Evolutionary conservation across 768 basidiomycete genomes (phyloP), one percentile per base, ranked within the genome.

Genomic region (Hemileccinum rubropunctum): DNA sequence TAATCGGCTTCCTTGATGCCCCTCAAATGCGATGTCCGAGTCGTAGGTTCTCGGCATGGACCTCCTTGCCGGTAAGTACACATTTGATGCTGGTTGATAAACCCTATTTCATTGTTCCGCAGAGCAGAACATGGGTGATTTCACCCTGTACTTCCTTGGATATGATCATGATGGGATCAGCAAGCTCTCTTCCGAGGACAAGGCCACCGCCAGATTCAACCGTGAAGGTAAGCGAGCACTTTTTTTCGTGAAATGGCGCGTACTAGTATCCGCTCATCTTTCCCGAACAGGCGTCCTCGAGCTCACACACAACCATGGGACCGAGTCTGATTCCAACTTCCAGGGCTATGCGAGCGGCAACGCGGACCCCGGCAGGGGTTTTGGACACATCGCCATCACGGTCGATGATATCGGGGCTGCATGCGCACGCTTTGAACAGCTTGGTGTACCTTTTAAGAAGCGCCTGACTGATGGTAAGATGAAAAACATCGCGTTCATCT

Each of bases 371-470:
- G 84, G 86, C 26, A 76, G 75, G 48, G 81, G 67, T 15, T 95
- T 93, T 62, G 92, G 94, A 0, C 95, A 97, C 69, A 91, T 95
- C 59, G 89, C 88, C 50, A 82, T 97, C 64, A 76, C 84, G 5
- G 90, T 93, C 30, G 86, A 87, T 55, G 78, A 97, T 63, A 76
- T 98, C 59, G 79, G 92, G 57, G 79, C 76, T 54, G 88, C 94
- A 6, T 95, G 91, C 53, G 86, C 78, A 42, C 79, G 91, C 23
- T 88, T 99, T 52, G 91, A 94, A 57, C 71, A 72, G 47, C 76
- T 91, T 10, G 84, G 84, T 1, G 93, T 95, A 20, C 67, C 72
- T 23, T 98, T 95, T 77, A 88, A 92, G 78, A 98, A 97, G 76
- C 79, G 78, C 55, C 84, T 83, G 14, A 80, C 77, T 1, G 95